A percentile compares a stretch with the other conserved stretches of the same genome.
phyloP scores from a whole-genome alignment of 805 yeast species.

The Candida alai region DNA sequence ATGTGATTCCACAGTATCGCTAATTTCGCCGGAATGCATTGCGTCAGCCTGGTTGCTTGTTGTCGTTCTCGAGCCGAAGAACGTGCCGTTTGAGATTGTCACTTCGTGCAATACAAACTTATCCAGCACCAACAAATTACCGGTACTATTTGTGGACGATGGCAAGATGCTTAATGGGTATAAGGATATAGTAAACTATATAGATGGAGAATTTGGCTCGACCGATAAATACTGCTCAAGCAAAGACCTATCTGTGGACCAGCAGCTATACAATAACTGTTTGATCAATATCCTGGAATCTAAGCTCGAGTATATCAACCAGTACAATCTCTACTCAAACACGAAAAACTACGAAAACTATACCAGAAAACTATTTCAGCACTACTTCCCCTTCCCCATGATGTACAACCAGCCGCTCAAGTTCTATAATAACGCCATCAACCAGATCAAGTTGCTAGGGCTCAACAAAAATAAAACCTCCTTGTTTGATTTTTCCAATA shows the following conservation, averaged over 20 bases:
- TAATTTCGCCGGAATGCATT: constrained; percentile 49
- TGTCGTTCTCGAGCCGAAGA: constrained; percentile 15
- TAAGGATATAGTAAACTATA: constrained; percentile 11
- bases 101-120: constrained; percentile 57
- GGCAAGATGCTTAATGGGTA: constrained; percentile 19
- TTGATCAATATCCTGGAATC: constrained; percentile 39
- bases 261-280: constrained; percentile 41
- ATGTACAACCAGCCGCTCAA: constrained; percentile 65
- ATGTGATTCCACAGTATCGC: constrained; percentile 29
- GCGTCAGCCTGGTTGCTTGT: constrained; percentile 44
- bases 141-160: constrained; percentile 27
- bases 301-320: constrained; percentile 45
- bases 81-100: constrained; percentile 30
- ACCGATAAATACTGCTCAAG: not conserved
- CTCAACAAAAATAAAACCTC: constrained; percentile 23
- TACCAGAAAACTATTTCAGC: constrained; percentile 51
- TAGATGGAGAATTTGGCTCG: constrained; percentile 3
- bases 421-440: constrained; percentile 36
- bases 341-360: constrained; percentile 55
- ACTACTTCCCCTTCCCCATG: constrained; percentile 65
- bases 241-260: constrained; percentile 12
- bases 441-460: constrained; percentile 29
- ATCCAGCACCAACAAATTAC: constrained; percentile 48
- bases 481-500: constrained; percentile 24
- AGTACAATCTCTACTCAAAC: constrained; percentile 55